phyloP scores from a whole-genome alignment of 257 asterid species.

The Leptodermis oblonga region DNA sequence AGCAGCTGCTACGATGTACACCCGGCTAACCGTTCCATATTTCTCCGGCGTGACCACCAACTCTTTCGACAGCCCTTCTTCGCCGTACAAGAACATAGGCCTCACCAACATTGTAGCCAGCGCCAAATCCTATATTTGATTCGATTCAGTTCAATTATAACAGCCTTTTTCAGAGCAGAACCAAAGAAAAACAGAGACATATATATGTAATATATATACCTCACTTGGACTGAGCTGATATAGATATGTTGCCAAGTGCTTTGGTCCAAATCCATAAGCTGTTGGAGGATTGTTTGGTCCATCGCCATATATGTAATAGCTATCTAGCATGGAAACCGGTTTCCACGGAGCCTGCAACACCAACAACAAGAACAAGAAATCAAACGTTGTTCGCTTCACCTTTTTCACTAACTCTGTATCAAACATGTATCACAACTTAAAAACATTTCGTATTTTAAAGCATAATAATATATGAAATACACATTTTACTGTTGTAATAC shows the following conservation, averaged over 20 bases:
- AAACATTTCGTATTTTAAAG: no score
- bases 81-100: conserved; percentile 15
- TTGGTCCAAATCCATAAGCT: conserved; percentile 17
- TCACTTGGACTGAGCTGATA: conserved; percentile 28
- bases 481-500: no score
- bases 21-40: conserved; percentile 28
- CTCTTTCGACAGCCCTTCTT: conserved; percentile 17
- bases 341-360: background rate
- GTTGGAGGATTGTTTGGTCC: conserved; percentile 33
- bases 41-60: conserved; percentile 6
- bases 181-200: no score
- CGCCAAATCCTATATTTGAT: conserved; percentile 16
- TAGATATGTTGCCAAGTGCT: conserved; percentile 9
- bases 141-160: no score
- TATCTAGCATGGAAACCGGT: conserved; percentile 14
- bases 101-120: conserved; percentile 30
- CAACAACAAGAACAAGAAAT: background rate
- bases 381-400: no score
- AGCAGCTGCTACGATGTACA: conserved; percentile 20
- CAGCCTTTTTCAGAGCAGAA: no score
- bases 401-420: no score
- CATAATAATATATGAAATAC: no score
- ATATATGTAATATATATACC: no score
- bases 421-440: no score
- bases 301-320: background rate